Evolutionary conservation across 176 grass and related monocot genomes (phyloP).

Genomic region (Carex kokanica): DNA sequence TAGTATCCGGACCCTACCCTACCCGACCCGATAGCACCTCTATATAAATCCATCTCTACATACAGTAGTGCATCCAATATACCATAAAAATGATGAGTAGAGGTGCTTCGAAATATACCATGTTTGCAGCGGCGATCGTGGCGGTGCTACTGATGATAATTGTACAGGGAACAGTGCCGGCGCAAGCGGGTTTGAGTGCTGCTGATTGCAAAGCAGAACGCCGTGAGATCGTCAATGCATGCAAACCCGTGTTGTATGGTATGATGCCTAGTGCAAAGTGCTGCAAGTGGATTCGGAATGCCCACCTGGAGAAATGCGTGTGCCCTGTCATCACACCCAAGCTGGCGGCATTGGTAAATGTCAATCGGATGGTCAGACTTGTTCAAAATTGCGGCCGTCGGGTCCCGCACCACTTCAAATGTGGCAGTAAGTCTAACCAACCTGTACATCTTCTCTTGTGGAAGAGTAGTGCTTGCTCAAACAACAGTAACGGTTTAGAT

Average conservation of each 20-base stretch:
- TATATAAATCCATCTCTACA: not conserved
- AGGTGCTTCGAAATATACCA: not conserved
- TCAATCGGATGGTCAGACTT: not conserved
- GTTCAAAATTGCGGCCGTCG: slow-evolving; percentile 2
- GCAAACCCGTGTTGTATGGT: slow-evolving; percentile 7
- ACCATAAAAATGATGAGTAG: not conserved
- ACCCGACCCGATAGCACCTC: no score
- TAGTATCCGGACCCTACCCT: no score
- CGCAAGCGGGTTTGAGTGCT: not conserved
- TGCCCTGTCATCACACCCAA: slow-evolving; percentile 11
- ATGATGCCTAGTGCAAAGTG: not conserved
- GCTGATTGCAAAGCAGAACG: slow-evolving; percentile 1
- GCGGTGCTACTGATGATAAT: not conserved
- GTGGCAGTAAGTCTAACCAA: slow-evolving; percentile 6
- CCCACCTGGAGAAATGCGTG: not conserved
- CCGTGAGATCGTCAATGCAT: not conserved
- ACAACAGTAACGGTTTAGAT: not conserved
- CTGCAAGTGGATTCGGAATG: not conserved
- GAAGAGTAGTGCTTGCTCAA: not conserved
- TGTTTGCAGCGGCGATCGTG: not conserved
- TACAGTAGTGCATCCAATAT: not conserved
- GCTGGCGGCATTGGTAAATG: not conserved
- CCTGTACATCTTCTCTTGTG: not conserved
- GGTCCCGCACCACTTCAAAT: slow-evolving; percentile 11
- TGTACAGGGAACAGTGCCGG: not conserved